phyloP scores from a whole-genome alignment of 306 rosid genomes.

The Dicorynia guianensis region DNA sequence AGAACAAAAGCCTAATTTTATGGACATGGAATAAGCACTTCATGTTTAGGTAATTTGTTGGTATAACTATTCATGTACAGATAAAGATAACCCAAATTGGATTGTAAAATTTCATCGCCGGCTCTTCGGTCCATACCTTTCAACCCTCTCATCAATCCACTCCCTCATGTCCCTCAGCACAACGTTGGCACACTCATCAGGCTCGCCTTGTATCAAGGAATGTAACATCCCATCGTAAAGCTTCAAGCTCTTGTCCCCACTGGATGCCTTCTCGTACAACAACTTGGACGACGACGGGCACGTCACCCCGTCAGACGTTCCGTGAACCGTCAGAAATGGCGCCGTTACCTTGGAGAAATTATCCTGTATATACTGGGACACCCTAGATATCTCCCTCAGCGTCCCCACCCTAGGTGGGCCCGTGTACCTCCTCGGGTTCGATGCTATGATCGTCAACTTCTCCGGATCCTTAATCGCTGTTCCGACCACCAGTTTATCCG shows the following conservation, averaged over 20 bases:
- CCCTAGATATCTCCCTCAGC: conserved; percentile 87
- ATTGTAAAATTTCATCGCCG: background rate
- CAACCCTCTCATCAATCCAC: conserved; percentile 81
- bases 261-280: conserved; percentile 76
- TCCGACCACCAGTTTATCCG: conserved; percentile 92
- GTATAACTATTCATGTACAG: background rate
- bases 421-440: conserved; percentile 86
- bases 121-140: conserved; percentile 52
- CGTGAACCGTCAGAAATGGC: conserved; percentile 87
- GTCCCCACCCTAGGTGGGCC: conserved; percentile 96
- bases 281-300: conserved; percentile 84
- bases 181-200: conserved; percentile 71
- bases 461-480: conserved; percentile 83
- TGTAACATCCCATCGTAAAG: conserved; percentile 94
- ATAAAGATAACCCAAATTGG: background rate
- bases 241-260: conserved; percentile 85
- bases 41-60: background rate
- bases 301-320: conserved; percentile 83
- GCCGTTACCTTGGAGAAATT: conserved; percentile 70
- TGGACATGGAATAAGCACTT: background rate
- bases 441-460: conserved; percentile 81
- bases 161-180: conserved; percentile 85
- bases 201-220: conserved; percentile 90
- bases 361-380: conserved; percentile 83
- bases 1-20: background rate